phyloP scores from a whole-genome alignment of 768 basidiomycete genomes.

The Lentinula edodes region DNA sequence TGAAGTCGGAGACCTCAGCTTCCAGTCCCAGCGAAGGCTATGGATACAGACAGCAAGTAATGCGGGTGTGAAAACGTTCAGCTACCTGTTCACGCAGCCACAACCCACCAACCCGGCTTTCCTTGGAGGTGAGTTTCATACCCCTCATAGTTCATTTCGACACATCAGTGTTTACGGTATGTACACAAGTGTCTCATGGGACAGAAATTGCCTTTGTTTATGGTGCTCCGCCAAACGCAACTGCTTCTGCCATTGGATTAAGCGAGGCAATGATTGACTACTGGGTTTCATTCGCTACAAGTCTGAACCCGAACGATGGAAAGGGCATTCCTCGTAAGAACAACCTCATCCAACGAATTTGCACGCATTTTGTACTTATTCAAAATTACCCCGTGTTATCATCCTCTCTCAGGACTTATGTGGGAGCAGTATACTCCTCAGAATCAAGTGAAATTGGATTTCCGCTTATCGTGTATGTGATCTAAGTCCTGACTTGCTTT shows the following conservation, averaged over 20 bases:
- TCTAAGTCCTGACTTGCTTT: too few species aligned
- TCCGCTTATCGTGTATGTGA: background rate
- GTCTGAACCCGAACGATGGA: constrained; percentile 26
- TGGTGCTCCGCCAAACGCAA: constrained; percentile 13
- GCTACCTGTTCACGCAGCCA: constrained; percentile 13
- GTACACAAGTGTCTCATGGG: constrained; percentile 21
- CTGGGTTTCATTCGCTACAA: constrained; percentile 25
- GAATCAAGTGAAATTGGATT: background rate
- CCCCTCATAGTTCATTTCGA: background rate
- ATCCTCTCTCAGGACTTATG: background rate
- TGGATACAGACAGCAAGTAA: constrained; percentile 6
- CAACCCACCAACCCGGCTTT: constrained; percentile 6
- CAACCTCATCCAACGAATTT: too few species aligned
- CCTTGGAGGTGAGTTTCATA: constrained; percentile 10
- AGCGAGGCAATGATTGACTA: constrained; percentile 23
- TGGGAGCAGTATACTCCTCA: constrained; percentile 7
- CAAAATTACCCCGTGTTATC: background rate
- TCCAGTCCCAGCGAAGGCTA: constrained; percentile 14
- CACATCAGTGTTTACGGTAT: background rate
- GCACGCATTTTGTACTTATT: background rate
- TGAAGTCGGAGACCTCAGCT: constrained; percentile 21
- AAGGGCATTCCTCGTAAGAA: constrained; percentile 15
- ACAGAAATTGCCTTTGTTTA: constrained; percentile 27
- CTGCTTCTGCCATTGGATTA: constrained; percentile 10
- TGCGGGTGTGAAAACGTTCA: constrained; percentile 1